Base-by-base conservation (phyloP, 83 land plant species). In the Thuja plicata region DNA sequence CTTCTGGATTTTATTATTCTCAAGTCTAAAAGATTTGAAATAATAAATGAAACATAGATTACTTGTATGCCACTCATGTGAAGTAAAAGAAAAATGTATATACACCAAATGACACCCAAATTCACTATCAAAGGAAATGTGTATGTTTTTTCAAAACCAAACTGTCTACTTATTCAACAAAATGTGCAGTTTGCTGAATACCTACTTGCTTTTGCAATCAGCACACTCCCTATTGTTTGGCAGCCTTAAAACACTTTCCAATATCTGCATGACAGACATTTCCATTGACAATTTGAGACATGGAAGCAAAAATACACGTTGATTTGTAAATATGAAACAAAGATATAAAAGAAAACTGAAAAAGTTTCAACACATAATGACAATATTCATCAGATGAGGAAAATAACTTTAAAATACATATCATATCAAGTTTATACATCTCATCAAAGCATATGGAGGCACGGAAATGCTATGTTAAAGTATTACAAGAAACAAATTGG, bases 191-290 rank as follows among this genome's bases (percentile, higher is more conserved):
- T 73, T 73, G 78, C 3, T 9, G 76, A 34, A 88, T 70, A 95
- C 96, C 66, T 93, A 97, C 99, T 94, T 97, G 96, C 92, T 79
- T 89, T 93, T 96, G 88, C 97, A 97, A 90, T 97, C 97, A 17
- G 96, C 97, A 90, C 99, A 97, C 86, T 96, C 97, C 89, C 94
- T 92, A 85, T 97, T 97, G 77, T 96, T 97, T 54, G 97, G 97
- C 85, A 95, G 92, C 89, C 93, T 97, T 89, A 96, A 92, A 73
- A 97, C 95, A 27, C 95, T 97, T 62, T 97, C 96, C 90, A 97
- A 78, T 40, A 97, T 92, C 99, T 97, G 94, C 87, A 89, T 0
- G 13, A 81, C 2, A 1, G 3, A 24, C 84, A 81, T 27, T 81
- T 80, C 0, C 11, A 80, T 27, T 81, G 8, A 41, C 84, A 73